phyloP scores from a whole-genome alignment of 129 eudicot genomes.

The Oenanthe sinensis region DNA sequence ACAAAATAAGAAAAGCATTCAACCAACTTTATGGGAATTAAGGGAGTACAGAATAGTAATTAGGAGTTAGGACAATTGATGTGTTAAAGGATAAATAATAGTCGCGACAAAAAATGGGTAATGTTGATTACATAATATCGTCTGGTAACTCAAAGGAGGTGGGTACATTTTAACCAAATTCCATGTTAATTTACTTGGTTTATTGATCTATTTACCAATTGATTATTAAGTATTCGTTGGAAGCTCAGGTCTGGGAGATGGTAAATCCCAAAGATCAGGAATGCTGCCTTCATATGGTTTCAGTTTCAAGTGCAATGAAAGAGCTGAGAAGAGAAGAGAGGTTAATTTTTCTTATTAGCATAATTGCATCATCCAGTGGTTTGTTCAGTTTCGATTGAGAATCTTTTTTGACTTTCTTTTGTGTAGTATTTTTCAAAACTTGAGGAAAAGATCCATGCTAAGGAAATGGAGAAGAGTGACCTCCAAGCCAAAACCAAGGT shows the following conservation, averaged over 20 bases:
- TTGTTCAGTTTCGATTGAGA: background rate
- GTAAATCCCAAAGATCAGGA: slow-evolving; percentile 45
- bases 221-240: slow-evolving; percentile 46
- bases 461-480: slow-evolving; percentile 76
- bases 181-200: background rate
- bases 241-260: slow-evolving; percentile 57
- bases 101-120: background rate
- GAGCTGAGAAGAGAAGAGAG: slow-evolving; percentile 92
- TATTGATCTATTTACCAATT: slow-evolving; percentile 2
- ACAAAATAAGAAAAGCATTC: background rate
- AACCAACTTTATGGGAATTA: background rate
- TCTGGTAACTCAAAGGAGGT: background rate
- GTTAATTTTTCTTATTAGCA: slow-evolving; percentile 24
- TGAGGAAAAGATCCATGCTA: slow-evolving; percentile 91
- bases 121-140: background rate
- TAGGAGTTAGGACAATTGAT: background rate
- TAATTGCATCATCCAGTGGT: background rate
- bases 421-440: slow-evolving; percentile 82
- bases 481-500: slow-evolving; percentile 85
- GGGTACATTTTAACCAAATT: background rate
- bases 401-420: background rate
- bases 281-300: slow-evolving; percentile 62
- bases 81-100: background rate
- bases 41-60: background rate
- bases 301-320: slow-evolving; percentile 80